Evolutionary conservation across 2,329 filamentous ascomycete species (phyloP), one percentile per base, ranked within the genome.

Genomic region (Fonsecaea pedrosoi): DNA sequence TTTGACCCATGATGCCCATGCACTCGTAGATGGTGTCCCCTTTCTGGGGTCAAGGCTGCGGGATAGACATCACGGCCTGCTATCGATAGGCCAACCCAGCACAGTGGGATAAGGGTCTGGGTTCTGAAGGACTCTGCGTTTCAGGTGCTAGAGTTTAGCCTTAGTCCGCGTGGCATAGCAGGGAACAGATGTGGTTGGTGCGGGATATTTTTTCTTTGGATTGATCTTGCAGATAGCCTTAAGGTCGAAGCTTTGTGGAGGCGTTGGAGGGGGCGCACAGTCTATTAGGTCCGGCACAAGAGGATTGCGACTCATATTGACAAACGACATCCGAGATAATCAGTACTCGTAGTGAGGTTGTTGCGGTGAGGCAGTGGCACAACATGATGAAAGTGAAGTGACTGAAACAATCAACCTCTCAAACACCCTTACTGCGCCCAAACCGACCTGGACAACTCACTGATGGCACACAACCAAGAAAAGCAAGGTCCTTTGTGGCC

Each of bases 61-160:
- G 62, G 55, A 63, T 62, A 63, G 62, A 64, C 50, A 12, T 40
- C 42, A 15, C 18, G 50, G n/a, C 18, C 8, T 60, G 55, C 68
- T 56, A 55, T 62, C 64, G 54, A 67, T 35, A 62, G 68, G 55
- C 61, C 54, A 56, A 45, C 32, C 57, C 38, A 54, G 42, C 54
- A 59, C 69, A 67, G 64, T 64, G 58, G 57, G 50, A 37, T 54
- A 56, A 64, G 62, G 65, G 63, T 64, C 66, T 58, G 55, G 56
- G 63, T 40, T 40, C 56, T 65, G 65, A 56, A 50, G 56, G 56
- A 48, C 56, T 53, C 60, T 64, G 67, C 59, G 70, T 72, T 72
- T 72, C 70, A 72, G 54, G 60, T 30, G 57, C 62, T 66, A 45
- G 63, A 60, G 30, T 32, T 32, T 32, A 32, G 37, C 34, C 56